Evolutionary conservation across 768 basidiomycete species (phyloP), one percentile per base, ranked within the genome.

Genomic region (Leccinellum luteum): DNA sequence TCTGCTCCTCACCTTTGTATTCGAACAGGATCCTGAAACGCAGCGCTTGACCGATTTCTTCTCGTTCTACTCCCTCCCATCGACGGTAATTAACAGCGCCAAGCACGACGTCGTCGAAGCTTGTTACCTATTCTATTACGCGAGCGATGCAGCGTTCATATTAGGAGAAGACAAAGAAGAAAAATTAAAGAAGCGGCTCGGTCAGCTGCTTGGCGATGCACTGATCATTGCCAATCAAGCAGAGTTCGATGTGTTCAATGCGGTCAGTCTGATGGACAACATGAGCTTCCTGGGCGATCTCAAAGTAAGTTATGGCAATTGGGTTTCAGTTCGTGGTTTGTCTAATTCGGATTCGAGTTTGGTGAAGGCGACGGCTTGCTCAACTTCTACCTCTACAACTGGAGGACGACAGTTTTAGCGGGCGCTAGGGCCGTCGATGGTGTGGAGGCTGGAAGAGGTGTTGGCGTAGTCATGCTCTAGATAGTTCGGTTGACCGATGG

Each of bases 201-300:
- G 81, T 52, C 78, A 79, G 8, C 76, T 99, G 51, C 78, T 96
- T 25, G 80, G 80, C 9, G 96, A 98, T 71, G 87, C 92, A 1
- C 68, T 98, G 59, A 78, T 89, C 58, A 73, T 94, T 52, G 95
- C 95, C 1, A 83, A 89, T 56, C 81, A 86, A 54, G 89, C 90
- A 48, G 86, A 86, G 41, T 98, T 99, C 66, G 97, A 99, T 69
- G 97, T 99, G 14, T 86, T 98, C 74, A 99, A 99, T 72, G 92
- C 91, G 1, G 73, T 98, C 66, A 95, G 95, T 15, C 71, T 97
- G 62, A 94, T 98, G 89, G 97, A 99, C 71, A 99, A 98, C 71
- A 79, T 84, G 55, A 69, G 81, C 48, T 86, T 99, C 73, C 70
- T 99, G 52, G 76, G 83, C 31, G 91, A 94, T 54, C 81, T 96